These are phyloP conservation scores for Tuber borchii DNA, from an alignment of 495 filamentous ascomycete genomes.

Conservation along the genomic window DNA sequence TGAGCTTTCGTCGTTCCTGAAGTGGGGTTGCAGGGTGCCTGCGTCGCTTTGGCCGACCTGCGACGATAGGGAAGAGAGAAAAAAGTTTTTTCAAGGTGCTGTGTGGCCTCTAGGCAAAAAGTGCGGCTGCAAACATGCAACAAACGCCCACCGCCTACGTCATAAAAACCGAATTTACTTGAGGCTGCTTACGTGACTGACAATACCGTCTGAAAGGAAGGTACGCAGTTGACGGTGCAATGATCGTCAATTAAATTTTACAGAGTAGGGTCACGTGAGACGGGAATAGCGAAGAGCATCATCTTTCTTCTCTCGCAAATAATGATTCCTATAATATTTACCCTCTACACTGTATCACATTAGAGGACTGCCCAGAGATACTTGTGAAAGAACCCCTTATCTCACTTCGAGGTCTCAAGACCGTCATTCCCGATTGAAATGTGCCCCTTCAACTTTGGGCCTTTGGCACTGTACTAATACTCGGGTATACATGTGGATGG, in stretches of 20 bases:
- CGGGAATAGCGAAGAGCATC: no score
- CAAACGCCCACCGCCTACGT: background rate
- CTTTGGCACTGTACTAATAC: no score
- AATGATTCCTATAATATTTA: no score
- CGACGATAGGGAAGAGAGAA: background rate
- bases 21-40: background rate
- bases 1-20: background rate
- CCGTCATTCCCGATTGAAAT: background rate
- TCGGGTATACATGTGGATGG: no score
- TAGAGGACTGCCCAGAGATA: no score
- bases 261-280: no score
- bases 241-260: no score
- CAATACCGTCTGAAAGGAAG: no score
- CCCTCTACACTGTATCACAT: background rate
- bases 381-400: background rate
- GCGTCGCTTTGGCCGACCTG: background rate
- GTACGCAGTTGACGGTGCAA: no score
- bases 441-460: no score
- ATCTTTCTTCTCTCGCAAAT: no score
- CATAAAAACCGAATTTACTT: background rate
- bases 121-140: background rate
- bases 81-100: background rate
- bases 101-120: background rate
- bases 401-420: background rate
- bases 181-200: no score